A percentile compares a stretch with the other conserved stretches of the same genome.
Conservation (phyloP, 768 basidiomycete genomes). For the Sutorius australiensis region DNA sequence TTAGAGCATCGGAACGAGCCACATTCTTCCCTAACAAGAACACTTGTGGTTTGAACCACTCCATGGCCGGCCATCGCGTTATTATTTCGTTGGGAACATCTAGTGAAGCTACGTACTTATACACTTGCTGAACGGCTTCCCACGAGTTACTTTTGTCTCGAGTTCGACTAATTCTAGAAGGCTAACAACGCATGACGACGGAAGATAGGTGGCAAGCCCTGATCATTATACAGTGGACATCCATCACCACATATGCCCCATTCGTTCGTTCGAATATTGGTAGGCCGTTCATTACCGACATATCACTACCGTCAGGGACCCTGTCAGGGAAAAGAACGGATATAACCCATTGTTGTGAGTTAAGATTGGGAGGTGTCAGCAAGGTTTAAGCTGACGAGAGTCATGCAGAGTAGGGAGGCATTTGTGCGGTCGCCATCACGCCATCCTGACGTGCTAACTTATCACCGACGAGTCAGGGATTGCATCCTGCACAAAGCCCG, state of each 20-base stretch:
- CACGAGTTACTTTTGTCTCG: background rate
- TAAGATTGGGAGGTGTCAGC: background rate
- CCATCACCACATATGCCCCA: background rate
- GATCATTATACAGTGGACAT: too few species aligned
- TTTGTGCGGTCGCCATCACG: slow-evolving; percentile 1
- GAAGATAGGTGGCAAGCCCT: background rate
- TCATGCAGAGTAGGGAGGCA: slow-evolving; percentile 1
- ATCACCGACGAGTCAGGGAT: background rate
- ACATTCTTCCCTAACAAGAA: background rate
- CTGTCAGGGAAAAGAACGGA: background rate
- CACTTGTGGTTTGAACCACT: background rate
- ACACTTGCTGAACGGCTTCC: too few species aligned
- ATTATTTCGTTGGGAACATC: background rate
- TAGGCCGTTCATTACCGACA: background rate
- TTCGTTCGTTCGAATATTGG: background rate
- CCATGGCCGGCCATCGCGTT: background rate
- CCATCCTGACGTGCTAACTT: background rate
- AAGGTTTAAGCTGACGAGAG: background rate
- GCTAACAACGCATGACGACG: background rate
- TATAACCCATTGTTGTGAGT: background rate
- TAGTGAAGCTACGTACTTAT: background rate
- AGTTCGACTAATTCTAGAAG: background rate
- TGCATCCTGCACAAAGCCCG: background rate
- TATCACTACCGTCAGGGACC: background rate
- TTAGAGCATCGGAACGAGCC: background rate